These are phyloP conservation scores for Jaminaea rosea DNA, from an alignment of 1,284 basidiomycete species.

Conservation along the genomic window DNA sequence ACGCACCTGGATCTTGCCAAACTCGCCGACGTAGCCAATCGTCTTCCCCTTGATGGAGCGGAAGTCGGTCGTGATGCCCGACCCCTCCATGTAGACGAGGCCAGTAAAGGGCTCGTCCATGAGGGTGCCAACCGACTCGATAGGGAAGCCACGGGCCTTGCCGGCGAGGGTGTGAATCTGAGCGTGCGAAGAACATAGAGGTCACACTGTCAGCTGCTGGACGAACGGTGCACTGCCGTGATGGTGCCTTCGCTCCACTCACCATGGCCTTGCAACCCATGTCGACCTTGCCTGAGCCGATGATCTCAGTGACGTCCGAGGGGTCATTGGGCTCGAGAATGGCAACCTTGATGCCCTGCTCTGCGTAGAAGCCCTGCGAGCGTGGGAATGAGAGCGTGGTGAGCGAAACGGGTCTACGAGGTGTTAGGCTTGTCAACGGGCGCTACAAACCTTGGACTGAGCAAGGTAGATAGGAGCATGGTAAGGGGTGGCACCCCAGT, in stretches of 20 bases:
- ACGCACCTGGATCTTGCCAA: conserved; percentile 50
- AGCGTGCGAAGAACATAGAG: too few relatives aligned
- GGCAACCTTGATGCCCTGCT: conserved; percentile 49
- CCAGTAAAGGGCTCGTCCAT: conserved; percentile 50
- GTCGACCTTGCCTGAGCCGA: conserved; percentile 47
- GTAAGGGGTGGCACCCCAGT: conserved; percentile 47
- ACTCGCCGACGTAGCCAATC: conserved; percentile 50
- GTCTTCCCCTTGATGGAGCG: conserved; percentile 47
- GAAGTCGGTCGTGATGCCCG: conserved; percentile 47
- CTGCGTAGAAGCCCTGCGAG: conserved; percentile 21
- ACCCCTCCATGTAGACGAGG: conserved; percentile 47
- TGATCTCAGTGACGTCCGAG: conserved; percentile 40
- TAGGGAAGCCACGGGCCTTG: conserved; percentile 46
- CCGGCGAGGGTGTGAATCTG: conserved; percentile 49
- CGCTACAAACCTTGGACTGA: conserved; percentile 33
- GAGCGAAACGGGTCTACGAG: conserved; percentile 1
- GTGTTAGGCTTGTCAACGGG: conserved; percentile 2
- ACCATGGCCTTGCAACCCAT: conserved; percentile 48
- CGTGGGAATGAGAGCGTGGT: not conserved
- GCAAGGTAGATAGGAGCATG: conserved; percentile 48
- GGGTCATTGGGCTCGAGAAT: conserved; percentile 47
- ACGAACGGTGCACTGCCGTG: too few relatives aligned
- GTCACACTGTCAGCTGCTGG: too few relatives aligned
- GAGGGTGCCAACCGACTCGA: conserved; percentile 47
- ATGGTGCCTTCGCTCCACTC: too few relatives aligned